Evolutionary conservation across 2,329 filamentous ascomycete species (phyloP), one percentile per base, ranked within the genome.

Genomic region (Hymenoscyphus fructigenus): DNA sequence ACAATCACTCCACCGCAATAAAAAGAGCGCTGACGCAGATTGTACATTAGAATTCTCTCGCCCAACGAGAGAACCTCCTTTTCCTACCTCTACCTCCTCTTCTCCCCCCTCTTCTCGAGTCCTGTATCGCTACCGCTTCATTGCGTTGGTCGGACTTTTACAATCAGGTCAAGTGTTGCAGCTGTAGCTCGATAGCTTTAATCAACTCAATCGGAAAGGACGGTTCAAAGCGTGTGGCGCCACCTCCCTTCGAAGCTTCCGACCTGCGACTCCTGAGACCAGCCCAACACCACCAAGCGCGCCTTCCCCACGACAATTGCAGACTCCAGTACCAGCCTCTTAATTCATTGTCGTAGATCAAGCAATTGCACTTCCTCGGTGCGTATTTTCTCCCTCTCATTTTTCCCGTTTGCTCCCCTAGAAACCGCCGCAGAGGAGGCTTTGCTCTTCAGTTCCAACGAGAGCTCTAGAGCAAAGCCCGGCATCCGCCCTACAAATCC

Each of bases 231-330:
- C n/a, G n/a, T 50, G 44, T 50, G 44, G 44, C 44, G 44, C 44
- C 44, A 23, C 44, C 47, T 26, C n/a, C 47, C 47, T 23, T 50
- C 7, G 9, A 50, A 50, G 44, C 5, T 47, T 47, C 44, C 44
- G 20, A 26, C 23, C 12, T 32, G 14, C 7, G 28, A 12, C 58
- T 60, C 58, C 58, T 50, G 36, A 47, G 47, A 53, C 47, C 20
- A 53, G 26, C n/a, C 12, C 47, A 53, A 53, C 32, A 60, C 38
- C 38, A 44, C n/a, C n/a, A 60, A 41, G 41, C 38, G 58, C 58
- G 58, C 58, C 58, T 60, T 26, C 58, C 38, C 32, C 57, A 36
- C 57, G 20, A 26, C 47, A 12, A 36, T 41, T n/a, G 34, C 57
- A 17, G 20, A 34, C 26, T 57, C 55, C 7, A 32, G 28, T 34